phyloP scores from a whole-genome alignment of 1,284 basidiomycete species.

The Sparassis latifolia region DNA sequence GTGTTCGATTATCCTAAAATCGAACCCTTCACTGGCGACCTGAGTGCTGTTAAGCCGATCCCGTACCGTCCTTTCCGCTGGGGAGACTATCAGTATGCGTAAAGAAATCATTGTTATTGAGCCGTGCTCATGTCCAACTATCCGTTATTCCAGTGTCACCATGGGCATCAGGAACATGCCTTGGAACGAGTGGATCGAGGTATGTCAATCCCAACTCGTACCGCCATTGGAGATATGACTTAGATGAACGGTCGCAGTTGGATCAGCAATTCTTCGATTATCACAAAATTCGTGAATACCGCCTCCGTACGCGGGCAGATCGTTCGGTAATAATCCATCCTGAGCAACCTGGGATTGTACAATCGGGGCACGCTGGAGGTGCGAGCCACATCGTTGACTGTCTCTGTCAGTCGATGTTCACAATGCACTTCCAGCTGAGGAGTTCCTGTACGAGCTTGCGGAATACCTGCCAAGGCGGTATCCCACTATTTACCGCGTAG shows the following conservation, averaged over 20 bases:
- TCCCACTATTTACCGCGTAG: conserved; percentile 49
- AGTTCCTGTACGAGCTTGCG: conserved; percentile 58
- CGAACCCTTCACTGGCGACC: conserved; percentile 31
- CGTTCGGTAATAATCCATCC: conserved; percentile 37
- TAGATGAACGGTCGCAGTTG: conserved; percentile 30
- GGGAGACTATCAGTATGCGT: conserved; percentile 55
- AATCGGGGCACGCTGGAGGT: conserved; percentile 52
- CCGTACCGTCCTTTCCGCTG: conserved; percentile 60
- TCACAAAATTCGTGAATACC: conserved; percentile 46
- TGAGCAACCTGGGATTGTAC: conserved; percentile 34
- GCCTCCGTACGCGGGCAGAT: conserved; percentile 44
- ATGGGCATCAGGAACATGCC: conserved; percentile 67
- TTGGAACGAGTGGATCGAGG: conserved; percentile 67
- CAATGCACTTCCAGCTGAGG: conserved; percentile 37
- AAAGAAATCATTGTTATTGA: not conserved
- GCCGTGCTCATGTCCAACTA: not conserved
- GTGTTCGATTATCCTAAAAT: conserved; percentile 47
- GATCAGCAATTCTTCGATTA: conserved; percentile 49
- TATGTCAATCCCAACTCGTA: conserved; percentile 15
- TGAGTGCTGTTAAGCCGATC: conserved; percentile 43
- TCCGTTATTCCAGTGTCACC: conserved; percentile 41
- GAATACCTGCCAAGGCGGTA: conserved; percentile 62
- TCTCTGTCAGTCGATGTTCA: no score
- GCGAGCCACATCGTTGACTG: conserved; percentile 9
- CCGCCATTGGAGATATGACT: conserved; percentile 1